phyloP scores from a whole-genome alignment of 257 asterid species.

The Rehmannia glutinosa region DNA sequence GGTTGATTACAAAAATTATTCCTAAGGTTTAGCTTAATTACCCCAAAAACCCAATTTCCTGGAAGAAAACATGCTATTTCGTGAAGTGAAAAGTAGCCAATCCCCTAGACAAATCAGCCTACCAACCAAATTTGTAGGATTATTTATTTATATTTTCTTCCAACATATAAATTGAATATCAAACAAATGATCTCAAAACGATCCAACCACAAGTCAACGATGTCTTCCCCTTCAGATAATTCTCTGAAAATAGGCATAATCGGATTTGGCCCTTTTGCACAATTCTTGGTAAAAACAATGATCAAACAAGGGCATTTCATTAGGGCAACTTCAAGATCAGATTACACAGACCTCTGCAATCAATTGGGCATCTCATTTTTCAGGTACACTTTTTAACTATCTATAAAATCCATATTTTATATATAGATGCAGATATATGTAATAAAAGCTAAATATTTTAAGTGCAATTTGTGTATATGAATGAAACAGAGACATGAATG shows the following conservation, averaged over 20 bases:
- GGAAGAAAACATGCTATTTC: not conserved
- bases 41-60: not conserved
- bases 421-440: not conserved
- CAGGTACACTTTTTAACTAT: constrained; percentile 35
- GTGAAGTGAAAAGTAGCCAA: no score
- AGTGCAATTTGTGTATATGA: not conserved
- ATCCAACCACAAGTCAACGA: no score
- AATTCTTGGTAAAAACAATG: constrained; percentile 68
- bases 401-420: no score
- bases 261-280: constrained; percentile 84
- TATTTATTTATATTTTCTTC: no score
- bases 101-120: no score
- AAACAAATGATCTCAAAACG: no score
- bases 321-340: constrained; percentile 74
- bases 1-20: no score
- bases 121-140: no score
- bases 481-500: constrained; percentile 47
- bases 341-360: constrained; percentile 51
- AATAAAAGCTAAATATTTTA: not conserved
- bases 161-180: not conserved
- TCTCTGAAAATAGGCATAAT: constrained; percentile 62
- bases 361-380: constrained; percentile 57
- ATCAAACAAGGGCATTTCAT: constrained; percentile 60
- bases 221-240: constrained; percentile 26
- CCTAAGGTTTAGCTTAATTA: no score